Conservation (phyloP, 176 grass and related monocot genomes). For the Carex kokanica region DNA sequence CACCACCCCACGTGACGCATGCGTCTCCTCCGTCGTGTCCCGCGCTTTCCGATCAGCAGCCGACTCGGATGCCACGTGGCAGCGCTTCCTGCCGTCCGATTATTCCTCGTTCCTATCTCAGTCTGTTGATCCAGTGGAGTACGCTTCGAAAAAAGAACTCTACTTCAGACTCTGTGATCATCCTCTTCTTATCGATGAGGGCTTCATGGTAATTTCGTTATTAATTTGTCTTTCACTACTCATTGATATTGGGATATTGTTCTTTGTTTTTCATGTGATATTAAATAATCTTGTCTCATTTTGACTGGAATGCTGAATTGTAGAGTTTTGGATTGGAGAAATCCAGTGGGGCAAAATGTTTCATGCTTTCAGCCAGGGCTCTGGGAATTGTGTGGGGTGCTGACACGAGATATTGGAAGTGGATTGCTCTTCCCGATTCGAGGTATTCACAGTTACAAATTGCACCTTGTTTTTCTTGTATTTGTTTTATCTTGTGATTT, state of each 20-base stretch:
- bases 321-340: constrained; percentile 38
- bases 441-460: constrained; percentile 13
- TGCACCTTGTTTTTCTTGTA: neutral
- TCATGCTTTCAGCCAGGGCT: constrained; percentile 30
- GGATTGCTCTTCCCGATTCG: constrained; percentile 16
- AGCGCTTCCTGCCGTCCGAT: constrained; percentile 23
- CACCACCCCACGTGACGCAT: constrained; percentile 19
- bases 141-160: constrained; percentile 9
- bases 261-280: neutral
- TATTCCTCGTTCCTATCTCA: neutral
- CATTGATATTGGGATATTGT: neutral
- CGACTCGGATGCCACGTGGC: constrained; percentile 17
- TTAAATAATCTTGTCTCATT: neutral
- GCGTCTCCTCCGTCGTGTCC: constrained; percentile 19
- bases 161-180: constrained; percentile 22
- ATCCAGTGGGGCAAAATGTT: constrained; percentile 32
- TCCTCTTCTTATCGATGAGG: constrained; percentile 23
- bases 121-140: constrained; percentile 11
- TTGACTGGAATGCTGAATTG: neutral
- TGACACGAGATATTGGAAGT: constrained; percentile 5
- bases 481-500: neutral
- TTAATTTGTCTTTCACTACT: neutral
- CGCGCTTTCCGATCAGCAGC: constrained; percentile 8
- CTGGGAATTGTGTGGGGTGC: constrained; percentile 23
- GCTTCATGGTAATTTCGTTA: neutral